Evolutionary conservation across 768 basidiomycete species (phyloP).

Genomic region (Trametes cinnabarina): DNA sequence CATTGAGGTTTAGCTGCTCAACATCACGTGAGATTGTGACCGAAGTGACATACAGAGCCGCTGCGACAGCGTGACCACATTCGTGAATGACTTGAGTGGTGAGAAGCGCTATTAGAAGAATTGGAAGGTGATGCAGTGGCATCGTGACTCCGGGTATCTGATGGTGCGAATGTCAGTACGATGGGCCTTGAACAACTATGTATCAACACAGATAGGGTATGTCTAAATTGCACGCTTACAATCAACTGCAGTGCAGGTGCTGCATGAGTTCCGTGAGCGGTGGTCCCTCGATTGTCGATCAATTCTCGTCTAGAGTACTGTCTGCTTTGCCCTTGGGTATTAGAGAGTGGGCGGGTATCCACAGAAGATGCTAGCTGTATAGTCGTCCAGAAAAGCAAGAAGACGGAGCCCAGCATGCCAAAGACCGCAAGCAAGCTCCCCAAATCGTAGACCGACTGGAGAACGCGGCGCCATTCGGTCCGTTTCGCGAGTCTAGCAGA

Average conservation of each 20-base stretch:
- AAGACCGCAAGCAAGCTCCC: slow-evolving; percentile 45
- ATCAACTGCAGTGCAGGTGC: slow-evolving; percentile 24
- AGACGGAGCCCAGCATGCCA: slow-evolving; percentile 47
- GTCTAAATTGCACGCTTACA: slow-evolving; percentile 25
- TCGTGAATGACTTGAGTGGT: slow-evolving; percentile 30
- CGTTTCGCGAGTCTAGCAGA: slow-evolving; percentile 34
- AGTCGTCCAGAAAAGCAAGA: slow-evolving; percentile 38
- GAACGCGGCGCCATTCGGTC: slow-evolving; percentile 23
- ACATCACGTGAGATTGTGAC: not conserved
- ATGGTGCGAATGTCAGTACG: not conserved
- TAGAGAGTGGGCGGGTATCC: not conserved
- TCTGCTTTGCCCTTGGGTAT: not conserved
- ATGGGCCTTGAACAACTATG: too few relatives aligned
- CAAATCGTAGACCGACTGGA: slow-evolving; percentile 44
- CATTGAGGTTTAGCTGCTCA: not conserved
- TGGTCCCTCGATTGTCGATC: not conserved
- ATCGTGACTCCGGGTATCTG: slow-evolving; percentile 85
- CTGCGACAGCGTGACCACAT: slow-evolving; percentile 73
- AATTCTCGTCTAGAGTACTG: not conserved
- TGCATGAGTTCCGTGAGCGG: not conserved
- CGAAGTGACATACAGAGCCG: slow-evolving; percentile 56
- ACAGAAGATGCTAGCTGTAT: not conserved
- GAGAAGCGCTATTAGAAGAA: slow-evolving; percentile 30
- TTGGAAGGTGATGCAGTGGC: slow-evolving; percentile 66
- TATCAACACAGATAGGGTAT: too few relatives aligned